Evolutionary conservation across 2,329 filamentous ascomycete genomes (phyloP), one percentile per base, ranked within the genome.

Genomic region (Trichophyton equinum): DNA sequence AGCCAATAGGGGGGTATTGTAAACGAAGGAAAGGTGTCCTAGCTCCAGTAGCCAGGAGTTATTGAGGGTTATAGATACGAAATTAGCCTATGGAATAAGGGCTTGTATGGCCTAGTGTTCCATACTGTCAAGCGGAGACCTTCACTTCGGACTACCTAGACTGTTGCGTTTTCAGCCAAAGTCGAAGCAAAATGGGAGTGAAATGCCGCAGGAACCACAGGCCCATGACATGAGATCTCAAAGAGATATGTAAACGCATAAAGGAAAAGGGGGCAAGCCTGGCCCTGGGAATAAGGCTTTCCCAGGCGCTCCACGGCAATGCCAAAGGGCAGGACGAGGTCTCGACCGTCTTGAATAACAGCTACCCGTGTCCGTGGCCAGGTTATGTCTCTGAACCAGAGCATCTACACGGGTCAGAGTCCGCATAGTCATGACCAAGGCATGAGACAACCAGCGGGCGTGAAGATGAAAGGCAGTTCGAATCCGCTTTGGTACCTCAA

Each of bases 401-500:
- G 42, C 18, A 25, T 7, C 9, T 22, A 47, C 20, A 47, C 20
- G 4, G n/a, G 44, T 9, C 44, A 20, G 7, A 46, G 42, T 25
- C 33, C 4, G 33, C 33, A 38, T 13, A 13, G 33, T 38, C 33
- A 38, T 8, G 20, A 47, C 20, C 44, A 20, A 22, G 11, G 20
- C 7, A 22, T 3, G 9, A 7, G 20, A 47, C 4, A 20, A 18
- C 40, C 40, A n/a, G n/a, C 44, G 3, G 25, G 3, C 44, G 49
- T 47, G 30, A 51, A 33, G 49, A 33, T 53, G 49, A 53, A 53
- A 53, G 49, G 5, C 1, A n/a, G 15, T 20, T n/a, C 22, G 15
- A 18, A 25, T 13, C 49, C 49, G 49, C 9, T 25, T 53, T 53
- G 49, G 49, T 53, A 15, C 30, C 22, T 57, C 58, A 63, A 63